phyloP scores from a whole-genome alignment of 2,329 filamentous ascomycete genomes.

The Xylariaceae sp. region DNA sequence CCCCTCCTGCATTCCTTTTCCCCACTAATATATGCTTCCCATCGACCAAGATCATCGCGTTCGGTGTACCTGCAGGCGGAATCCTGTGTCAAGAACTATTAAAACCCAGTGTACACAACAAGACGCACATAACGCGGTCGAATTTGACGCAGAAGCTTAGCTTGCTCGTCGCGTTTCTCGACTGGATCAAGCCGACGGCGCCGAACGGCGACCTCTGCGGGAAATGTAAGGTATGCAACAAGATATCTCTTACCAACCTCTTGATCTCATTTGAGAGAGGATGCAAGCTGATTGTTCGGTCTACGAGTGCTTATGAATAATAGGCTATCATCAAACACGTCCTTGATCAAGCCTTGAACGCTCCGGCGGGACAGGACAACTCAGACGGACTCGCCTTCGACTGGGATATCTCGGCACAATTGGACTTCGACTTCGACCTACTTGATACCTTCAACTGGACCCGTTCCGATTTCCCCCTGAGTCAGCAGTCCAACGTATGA shows the following conservation, averaged over 20 bases:
- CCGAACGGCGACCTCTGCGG: constrained; percentile 47
- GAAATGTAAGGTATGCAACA: constrained; percentile 41
- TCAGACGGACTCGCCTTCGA: constrained; percentile 24
- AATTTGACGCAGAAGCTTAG: constrained; percentile 50
- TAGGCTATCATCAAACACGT: constrained; percentile 51
- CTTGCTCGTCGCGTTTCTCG: constrained; percentile 47
- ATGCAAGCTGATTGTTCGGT: too few relatives aligned
- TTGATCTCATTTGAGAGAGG: too few relatives aligned
- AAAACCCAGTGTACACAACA: constrained; percentile 36
- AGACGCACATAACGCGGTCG: constrained; percentile 40
- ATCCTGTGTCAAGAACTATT: constrained; percentile 49
- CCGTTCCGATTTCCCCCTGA: constrained; percentile 21
- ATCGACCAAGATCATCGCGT: constrained; percentile 42
- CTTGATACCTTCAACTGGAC: constrained; percentile 49
- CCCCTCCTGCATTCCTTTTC: background rate
- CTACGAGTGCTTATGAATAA: too few relatives aligned
- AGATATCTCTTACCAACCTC: too few relatives aligned
- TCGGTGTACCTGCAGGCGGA: constrained; percentile 45
- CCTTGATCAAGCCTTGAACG: constrained; percentile 46
- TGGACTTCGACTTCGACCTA: constrained; percentile 45
- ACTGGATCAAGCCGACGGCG: constrained; percentile 46
- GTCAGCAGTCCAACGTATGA: constrained; percentile 19
- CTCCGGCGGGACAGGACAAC: constrained; percentile 18
- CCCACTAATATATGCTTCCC: background rate
- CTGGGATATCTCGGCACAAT: constrained; percentile 33